Evolutionary conservation across 129 eudicot genomes (phyloP), one percentile per base, ranked within the genome.

Genomic region (Tagetes patula): DNA sequence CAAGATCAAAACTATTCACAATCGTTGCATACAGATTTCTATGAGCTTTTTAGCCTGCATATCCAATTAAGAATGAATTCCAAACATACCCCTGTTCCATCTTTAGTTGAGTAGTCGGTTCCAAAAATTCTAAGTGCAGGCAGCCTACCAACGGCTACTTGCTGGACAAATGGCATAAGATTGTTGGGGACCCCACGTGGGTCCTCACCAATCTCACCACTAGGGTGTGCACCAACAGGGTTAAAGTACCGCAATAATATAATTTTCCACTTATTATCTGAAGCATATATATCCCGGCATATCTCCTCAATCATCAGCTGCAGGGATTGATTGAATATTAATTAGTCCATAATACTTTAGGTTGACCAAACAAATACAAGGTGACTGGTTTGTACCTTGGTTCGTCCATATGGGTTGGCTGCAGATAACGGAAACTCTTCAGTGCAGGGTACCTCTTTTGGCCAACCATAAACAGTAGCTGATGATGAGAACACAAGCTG

Each of bases 231-330:
- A 45, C 97, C 99, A 69, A 95, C 97, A 12, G 99, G 99, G 81
- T 95, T 95, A 73, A 95, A 95, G 70, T 90, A 95, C 79, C 99
- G 80, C 79, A 95, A 82, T 83, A 95, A 75, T 56, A 95, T 88
- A 11, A 91, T 94, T 81, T 88, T 88, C 99, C 99, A 94, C 56
- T 77, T 73, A 6, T 74, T 52, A 76, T 94, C 99, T 0, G 99
- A 78, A 30, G 72, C 80, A 70, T 83, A 77, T 34, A 90, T 14
- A 63, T 95, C 99, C 52, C 86, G 93, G 77, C 97, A 90, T 69
- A 95, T 95, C 68, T 95, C 99, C 84, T 95, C 99, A 41, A 95
- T 88, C 87, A 90, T 86, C 68, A 95, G 95, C 99, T 95, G 91
- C 61, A 74, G 8, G 6, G 27, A 74, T 3, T 3, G 0, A 38